phyloP scores from a whole-genome alignment of 2,329 filamentous ascomycete genomes.

The Truncatella angustata region DNA sequence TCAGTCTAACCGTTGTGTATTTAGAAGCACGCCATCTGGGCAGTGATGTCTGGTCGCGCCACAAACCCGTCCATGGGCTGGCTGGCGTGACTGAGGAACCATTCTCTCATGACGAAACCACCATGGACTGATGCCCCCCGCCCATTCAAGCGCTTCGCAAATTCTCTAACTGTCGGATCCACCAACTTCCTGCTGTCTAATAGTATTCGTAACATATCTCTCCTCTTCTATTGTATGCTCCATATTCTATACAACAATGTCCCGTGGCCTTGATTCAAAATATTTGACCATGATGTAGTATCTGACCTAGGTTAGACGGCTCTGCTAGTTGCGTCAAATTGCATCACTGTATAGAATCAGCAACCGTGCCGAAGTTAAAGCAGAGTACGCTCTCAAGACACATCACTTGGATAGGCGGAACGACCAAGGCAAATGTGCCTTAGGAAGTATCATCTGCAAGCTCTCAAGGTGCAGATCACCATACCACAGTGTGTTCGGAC shows the following conservation, averaged over 20 bases:
- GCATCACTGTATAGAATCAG: background rate
- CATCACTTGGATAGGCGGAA: background rate
- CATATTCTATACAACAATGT: too few species aligned
- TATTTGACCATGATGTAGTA: too few species aligned
- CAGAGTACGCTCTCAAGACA: background rate
- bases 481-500: background rate
- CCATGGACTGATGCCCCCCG: background rate
- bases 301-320: too few species aligned
- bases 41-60: background rate
- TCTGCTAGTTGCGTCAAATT: too few species aligned
- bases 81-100: background rate
- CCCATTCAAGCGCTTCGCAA: background rate
- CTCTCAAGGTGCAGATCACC: background rate
- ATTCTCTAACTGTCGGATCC: too few species aligned
- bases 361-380: background rate
- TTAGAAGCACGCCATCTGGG: too few species aligned
- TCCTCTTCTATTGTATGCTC: background rate
- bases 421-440: background rate
- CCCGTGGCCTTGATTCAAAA: too few species aligned
- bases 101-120: conserved; percentile 1
- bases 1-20: too few species aligned
- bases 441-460: background rate
- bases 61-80: background rate
- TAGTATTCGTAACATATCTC: background rate
- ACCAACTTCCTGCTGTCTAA: too few species aligned